Percentiles rank a stretch among this genome's conserved stretches.
phyloP scores from a whole-genome alignment of 1,284 basidiomycete species.

The Ceratobasidium sp. region DNA sequence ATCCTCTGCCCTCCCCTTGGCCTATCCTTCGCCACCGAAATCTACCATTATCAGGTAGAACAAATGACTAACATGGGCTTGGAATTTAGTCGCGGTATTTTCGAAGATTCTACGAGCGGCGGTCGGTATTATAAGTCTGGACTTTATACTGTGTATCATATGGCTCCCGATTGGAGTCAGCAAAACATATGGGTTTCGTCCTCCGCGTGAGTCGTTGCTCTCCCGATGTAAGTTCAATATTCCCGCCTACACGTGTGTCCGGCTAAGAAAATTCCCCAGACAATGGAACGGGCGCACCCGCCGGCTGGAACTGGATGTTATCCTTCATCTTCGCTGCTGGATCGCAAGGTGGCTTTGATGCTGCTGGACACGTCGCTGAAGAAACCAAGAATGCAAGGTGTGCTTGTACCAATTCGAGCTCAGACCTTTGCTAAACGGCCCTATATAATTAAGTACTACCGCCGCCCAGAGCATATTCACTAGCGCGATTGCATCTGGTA shows the following conservation, averaged over 20 bases:
- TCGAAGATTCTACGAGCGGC: constrained; percentile 56
- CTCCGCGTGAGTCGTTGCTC: constrained; percentile 54
- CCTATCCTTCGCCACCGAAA: too few relatives aligned
- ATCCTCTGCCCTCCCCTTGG: neutral
- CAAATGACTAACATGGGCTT: too few relatives aligned
- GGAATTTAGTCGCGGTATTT: constrained; percentile 52
- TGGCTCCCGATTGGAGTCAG: constrained; percentile 58
- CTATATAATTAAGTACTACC: constrained; percentile 46
- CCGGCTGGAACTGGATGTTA: constrained; percentile 54
- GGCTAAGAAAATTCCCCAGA: constrained; percentile 42
- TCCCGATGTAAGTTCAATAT: constrained; percentile 48
- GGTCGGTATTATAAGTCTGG: constrained; percentile 55
- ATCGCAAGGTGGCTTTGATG: constrained; percentile 56
- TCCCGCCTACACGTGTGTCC: neutral
- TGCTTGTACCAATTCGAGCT: neutral
- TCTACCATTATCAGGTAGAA: too few relatives aligned
- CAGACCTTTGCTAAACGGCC: constrained; percentile 19
- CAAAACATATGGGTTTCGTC: constrained; percentile 55
- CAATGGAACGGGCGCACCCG: constrained; percentile 56
- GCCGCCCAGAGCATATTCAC: constrained; percentile 57
- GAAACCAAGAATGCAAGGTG: constrained; percentile 56
- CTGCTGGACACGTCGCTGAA: constrained; percentile 57
- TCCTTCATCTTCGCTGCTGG: constrained; percentile 55
- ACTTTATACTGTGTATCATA: constrained; percentile 56
- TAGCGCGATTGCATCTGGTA: constrained; percentile 53